A percentile compares a stretch with the other conserved stretches of the same genome.
These are phyloP conservation scores for Rhodomyrtus tomentosa DNA, from an alignment of 345 rosid genomes.

Conservation along the genomic window DNA sequence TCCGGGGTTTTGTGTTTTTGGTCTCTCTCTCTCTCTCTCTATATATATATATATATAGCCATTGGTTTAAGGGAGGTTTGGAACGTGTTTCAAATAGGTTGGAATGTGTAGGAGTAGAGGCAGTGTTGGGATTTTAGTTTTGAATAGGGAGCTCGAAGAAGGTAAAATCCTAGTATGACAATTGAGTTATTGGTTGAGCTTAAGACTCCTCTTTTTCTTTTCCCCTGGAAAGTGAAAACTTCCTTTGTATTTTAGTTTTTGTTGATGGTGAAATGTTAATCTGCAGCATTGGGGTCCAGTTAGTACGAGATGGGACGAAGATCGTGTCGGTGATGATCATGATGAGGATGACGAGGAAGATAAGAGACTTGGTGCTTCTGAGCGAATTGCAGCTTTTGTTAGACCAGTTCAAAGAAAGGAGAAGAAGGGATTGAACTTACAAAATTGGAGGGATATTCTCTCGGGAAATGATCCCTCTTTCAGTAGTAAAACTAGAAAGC, in stretches of 20 bases:
- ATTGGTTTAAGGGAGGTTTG: background rate
- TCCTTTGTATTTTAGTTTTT: background rate
- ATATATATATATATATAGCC: background rate
- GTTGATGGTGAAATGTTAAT: background rate
- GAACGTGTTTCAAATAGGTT: background rate
- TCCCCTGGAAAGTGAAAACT: background rate
- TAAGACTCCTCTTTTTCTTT: background rate
- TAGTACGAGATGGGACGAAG: slow-evolving; percentile 2
- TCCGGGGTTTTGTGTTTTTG: background rate
- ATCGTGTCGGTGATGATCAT: slow-evolving; percentile 6
- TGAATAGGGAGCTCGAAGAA: background rate
- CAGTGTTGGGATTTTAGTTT: background rate
- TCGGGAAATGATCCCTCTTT: slow-evolving; percentile 9
- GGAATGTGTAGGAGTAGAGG: background rate
- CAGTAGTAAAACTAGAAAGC: slow-evolving; percentile 2
- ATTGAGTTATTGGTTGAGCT: background rate
- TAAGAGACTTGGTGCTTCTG: slow-evolving; percentile 10
- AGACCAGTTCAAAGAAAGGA: slow-evolving; percentile 61
- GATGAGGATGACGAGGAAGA: slow-evolving; percentile 26
- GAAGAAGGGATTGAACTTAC: slow-evolving; percentile 42
- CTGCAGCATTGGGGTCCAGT: slow-evolving; percentile 55
- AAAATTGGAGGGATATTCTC: slow-evolving; percentile 34
- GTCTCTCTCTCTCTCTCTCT: too few species aligned
- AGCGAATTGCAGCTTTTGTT: slow-evolving; percentile 42
- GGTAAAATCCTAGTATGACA: background rate